Conservation (phyloP, 2,329 filamentous ascomycete species). For the Aspergillus pseudotamarii region DNA sequence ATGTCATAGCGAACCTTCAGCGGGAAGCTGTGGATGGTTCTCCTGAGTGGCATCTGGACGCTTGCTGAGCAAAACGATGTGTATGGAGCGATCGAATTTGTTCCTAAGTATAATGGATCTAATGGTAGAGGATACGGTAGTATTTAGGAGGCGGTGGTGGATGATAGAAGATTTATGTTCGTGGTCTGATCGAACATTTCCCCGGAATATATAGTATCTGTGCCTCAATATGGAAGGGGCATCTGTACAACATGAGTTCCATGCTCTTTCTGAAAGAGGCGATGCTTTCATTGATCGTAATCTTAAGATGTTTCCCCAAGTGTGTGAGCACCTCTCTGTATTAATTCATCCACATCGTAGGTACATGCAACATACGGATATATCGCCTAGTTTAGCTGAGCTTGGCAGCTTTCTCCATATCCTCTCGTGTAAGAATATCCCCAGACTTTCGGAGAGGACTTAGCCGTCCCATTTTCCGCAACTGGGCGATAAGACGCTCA, state of each 20-base stretch:
- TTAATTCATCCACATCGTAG: not conserved
- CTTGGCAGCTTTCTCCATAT: constrained; percentile 50
- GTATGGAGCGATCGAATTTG: not conserved
- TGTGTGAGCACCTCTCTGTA: not conserved
- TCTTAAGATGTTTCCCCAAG: not conserved
- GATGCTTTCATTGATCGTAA: not conserved
- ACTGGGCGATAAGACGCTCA: constrained; percentile 63
- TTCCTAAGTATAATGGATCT: not conserved
- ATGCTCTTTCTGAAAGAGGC: not conserved
- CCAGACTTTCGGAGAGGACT: constrained; percentile 53
- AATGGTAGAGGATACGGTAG: not conserved
- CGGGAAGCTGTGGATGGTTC: not conserved
- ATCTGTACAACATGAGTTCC: not conserved
- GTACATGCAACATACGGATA: not conserved
- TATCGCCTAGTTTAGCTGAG: constrained; percentile 7
- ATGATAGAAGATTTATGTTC: not conserved
- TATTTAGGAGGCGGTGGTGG: not conserved
- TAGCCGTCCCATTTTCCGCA: constrained; percentile 61
- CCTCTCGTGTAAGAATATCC: constrained; percentile 56
- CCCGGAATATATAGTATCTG: not conserved
- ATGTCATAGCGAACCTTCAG: not conserved
- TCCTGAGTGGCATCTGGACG: not conserved
- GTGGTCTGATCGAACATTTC: not conserved
- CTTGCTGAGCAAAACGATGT: not conserved
- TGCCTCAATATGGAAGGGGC: not conserved